Percentiles rank a stretch among this genome's conserved stretches.
phyloP scores from a whole-genome alignment of 306 rosid species.

The Cercis canadensis region DNA sequence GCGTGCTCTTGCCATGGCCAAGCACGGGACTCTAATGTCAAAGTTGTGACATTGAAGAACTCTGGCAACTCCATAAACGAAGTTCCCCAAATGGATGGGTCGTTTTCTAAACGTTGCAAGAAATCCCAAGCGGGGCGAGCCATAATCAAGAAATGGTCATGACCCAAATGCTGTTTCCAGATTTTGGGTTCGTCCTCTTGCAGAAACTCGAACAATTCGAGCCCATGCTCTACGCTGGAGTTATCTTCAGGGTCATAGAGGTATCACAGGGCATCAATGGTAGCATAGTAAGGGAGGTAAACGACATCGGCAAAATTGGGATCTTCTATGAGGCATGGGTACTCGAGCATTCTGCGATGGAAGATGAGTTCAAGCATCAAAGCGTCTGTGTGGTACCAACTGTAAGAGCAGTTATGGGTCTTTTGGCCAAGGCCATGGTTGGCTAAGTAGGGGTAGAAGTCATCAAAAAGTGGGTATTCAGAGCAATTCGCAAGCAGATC shows the following conservation, averaged over 20 bases:
- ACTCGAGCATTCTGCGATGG: conserved; percentile 76
- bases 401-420: conserved; percentile 77
- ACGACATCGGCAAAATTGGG: conserved; percentile 60
- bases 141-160: conserved; percentile 86
- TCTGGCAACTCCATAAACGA: conserved; percentile 73
- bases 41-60: conserved; percentile 68
- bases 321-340: conserved; percentile 75
- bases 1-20: conserved; percentile 98
- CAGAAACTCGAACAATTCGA: conserved; percentile 61
- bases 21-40: conserved; percentile 77
- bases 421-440: conserved; percentile 84
- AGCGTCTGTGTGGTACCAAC: conserved; percentile 87
- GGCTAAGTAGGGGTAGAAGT: conserved; percentile 67
- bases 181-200: conserved; percentile 44
- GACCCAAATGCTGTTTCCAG: conserved; percentile 71
- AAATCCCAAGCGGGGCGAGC: conserved; percentile 95
- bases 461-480: conserved; percentile 58
- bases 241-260: conserved; percentile 75
- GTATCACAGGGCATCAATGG: conserved; percentile 70
- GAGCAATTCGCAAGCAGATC: conserved; percentile 85
- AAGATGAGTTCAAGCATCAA: conserved; percentile 74
- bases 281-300: conserved; percentile 76
- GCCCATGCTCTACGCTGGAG: conserved; percentile 74
- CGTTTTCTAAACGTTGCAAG: conserved; percentile 63
- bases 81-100: conserved; percentile 85